A percentile compares a stretch with the other conserved stretches of the same genome.
phyloP scores from a whole-genome alignment of 2,329 filamentous ascomycete species.

The Alternaria ethzedia region DNA sequence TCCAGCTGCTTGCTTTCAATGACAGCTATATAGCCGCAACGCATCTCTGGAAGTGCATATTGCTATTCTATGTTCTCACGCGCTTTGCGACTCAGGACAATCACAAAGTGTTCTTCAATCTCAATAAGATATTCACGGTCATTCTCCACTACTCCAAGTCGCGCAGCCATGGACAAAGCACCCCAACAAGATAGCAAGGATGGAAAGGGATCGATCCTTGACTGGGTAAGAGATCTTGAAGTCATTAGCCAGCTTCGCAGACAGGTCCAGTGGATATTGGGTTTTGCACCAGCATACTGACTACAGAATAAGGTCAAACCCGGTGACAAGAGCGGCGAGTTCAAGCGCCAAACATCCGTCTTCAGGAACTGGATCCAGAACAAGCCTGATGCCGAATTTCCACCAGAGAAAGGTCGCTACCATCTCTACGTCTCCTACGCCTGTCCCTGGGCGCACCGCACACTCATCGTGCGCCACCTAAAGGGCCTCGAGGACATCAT shows the following conservation, averaged over 20 bases:
- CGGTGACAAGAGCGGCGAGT: constrained; percentile 82
- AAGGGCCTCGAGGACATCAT: constrained; percentile 92
- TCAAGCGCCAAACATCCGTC: constrained; percentile 83
- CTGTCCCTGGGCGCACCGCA: constrained; percentile 91
- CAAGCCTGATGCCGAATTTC: constrained; percentile 74
- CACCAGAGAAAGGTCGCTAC: constrained; percentile 86
- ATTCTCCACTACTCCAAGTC: constrained; percentile 17
- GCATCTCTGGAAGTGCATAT: neutral
- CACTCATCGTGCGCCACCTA: constrained; percentile 84
- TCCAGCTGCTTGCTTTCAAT: constrained; percentile 22
- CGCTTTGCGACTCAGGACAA: constrained; percentile 18
- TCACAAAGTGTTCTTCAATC: constrained; percentile 19
- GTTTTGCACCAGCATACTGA: neutral
- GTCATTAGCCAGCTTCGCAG: neutral
- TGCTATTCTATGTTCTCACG: constrained; percentile 24
- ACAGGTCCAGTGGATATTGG: neutral
- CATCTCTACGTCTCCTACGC: constrained; percentile 95
- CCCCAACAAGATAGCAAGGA: constrained; percentile 1
- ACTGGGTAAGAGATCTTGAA: constrained; percentile 2
- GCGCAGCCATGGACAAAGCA: constrained; percentile 23
- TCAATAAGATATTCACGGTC: constrained; percentile 10
- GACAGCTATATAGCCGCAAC: constrained; percentile 28
- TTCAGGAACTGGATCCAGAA: constrained; percentile 84
- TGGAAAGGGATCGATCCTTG: constrained; percentile 2
- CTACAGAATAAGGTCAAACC: constrained; percentile 31